Evolutionary conservation across 2,329 filamentous ascomycete genomes (phyloP), one percentile per base, ranked within the genome.

Genomic region (Aspergillus sergii): DNA sequence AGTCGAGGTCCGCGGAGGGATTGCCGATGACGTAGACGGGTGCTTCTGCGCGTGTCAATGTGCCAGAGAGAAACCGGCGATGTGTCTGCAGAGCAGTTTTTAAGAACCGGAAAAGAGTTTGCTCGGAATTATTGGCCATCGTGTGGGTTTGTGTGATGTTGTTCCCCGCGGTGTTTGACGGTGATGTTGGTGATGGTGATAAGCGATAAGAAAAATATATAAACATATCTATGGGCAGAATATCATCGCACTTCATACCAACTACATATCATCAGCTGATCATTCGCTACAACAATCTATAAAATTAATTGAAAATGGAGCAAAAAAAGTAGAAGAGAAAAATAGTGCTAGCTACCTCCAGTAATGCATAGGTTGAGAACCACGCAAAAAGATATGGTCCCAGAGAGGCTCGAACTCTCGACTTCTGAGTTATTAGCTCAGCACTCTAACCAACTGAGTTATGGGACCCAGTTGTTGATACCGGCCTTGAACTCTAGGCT

Each of bases 1-100:
- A 89, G 76, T 89, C 87, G 60, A 89, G 82, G 72, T 89, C 87
- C 71, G 77, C 77, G n/a, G 80, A 80, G 16, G 78, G 75, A 59
- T 83, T 81, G 26, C 78, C 80, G 43, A 81, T 69, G 23, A 82
- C 79, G 61, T 80, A 78, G 28, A 79, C 72, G 0, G 74, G 75
- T 16, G 72, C 46, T 39, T 76, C 69, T 1, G 61, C 56, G 28
- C 62, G 62, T 1, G 68, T 51, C 7, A 70, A 62, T 9, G 62
- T 34, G 19, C 69, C 68, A 12, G 69, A 62, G 2, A 76, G 55
- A 59, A 72, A 76, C 51, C 68, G 68, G 21, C 69, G 70, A 56
- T 78, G 73, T 7, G 68, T 57, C 43, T 72, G 71, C 23, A 71
- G 70, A 21, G 78, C 71, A 30, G 76, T 67, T 59, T 69, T 74